Percentiles rank a stretch among this genome's conserved stretches.
Evolutionary conservation across 352 stramenopile species (phyloP).

Genomic region (Globisporangium barbulae): DNA sequence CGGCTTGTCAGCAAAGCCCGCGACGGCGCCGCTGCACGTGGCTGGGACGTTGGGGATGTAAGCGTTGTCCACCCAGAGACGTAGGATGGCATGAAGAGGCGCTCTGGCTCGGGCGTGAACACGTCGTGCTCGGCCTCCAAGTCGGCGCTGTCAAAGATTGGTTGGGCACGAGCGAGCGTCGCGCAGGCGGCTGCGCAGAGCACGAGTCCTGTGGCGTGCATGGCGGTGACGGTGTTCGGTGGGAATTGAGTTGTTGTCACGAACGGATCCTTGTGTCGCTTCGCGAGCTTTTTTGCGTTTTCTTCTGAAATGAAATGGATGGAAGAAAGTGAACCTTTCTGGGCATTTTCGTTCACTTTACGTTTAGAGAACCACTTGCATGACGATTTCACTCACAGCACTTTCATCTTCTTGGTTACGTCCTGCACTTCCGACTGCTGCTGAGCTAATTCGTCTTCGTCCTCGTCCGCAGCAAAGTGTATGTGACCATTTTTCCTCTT

Average conservation of each 20-base stretch:
- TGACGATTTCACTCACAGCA: not conserved
- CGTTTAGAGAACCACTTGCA: not conserved
- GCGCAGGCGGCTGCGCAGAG: not conserved
- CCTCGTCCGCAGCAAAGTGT: constrained; percentile 31
- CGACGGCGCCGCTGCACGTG: constrained; percentile 7
- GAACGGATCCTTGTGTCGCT: not conserved
- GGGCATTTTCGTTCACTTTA: not conserved
- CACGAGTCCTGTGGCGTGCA: not conserved
- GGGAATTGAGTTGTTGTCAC: not conserved
- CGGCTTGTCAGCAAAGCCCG: constrained; percentile 1
- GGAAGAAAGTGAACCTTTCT: not conserved
- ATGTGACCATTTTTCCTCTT: constrained; percentile 34
- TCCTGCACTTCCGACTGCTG: not conserved
- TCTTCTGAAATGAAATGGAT: not conserved
- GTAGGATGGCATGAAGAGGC: not conserved
- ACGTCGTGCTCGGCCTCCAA: not conserved
- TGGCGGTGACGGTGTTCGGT: not conserved
- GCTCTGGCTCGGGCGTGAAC: constrained; percentile 6
- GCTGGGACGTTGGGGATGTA: not conserved
- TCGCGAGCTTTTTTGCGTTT: not conserved
- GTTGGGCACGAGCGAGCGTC: not conserved
- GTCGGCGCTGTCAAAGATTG: not conserved
- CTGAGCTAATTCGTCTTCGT: constrained; percentile 7
- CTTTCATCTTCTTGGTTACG: constrained; percentile 10
- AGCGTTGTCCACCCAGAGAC: not conserved